Percentiles rank a stretch among this genome's conserved stretches.
Evolutionary conservation across 2,329 filamentous ascomycete genomes (phyloP).

Genomic region (Paradendryphiella salina): DNA sequence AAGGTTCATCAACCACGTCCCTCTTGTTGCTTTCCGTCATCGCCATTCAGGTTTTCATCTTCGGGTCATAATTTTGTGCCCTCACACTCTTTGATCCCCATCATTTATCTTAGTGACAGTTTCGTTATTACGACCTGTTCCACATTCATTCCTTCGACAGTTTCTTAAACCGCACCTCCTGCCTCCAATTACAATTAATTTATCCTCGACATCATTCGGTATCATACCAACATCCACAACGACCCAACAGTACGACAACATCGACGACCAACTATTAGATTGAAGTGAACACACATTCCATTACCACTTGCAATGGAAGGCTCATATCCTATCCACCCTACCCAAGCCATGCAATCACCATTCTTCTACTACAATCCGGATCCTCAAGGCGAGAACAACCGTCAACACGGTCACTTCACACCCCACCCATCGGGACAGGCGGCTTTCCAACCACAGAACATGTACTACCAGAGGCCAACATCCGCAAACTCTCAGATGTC

Average conservation of each 20-base stretch:
- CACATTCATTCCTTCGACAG: constrained; percentile 47
- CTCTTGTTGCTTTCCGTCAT: constrained; percentile 43
- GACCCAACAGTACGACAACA: constrained; percentile 20
- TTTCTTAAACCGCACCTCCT: constrained; percentile 29
- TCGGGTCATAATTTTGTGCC: constrained; percentile 33
- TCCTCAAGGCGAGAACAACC: constrained; percentile 64
- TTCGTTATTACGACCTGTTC: constrained; percentile 47
- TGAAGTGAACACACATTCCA: not conserved
- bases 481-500: constrained; percentile 64
- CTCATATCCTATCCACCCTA: constrained; percentile 57
- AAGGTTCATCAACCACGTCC: constrained; percentile 51
- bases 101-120: constrained; percentile 45
- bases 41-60: constrained; percentile 43
- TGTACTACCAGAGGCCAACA: constrained; percentile 59
- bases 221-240: constrained; percentile 22
- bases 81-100: constrained; percentile 18
- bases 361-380: constrained; percentile 90
- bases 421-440: constrained; percentile 52
- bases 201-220: constrained; percentile 19
- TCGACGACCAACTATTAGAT: not conserved
- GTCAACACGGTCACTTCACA: constrained; percentile 76
- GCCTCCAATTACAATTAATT: constrained; percentile 34
- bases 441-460: constrained; percentile 50
- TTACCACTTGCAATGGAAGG: constrained; percentile 63
- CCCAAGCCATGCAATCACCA: constrained; percentile 67